These are phyloP conservation scores for Neofusicoccum parvum DNA, from an alignment of 2,329 filamentous ascomycete genomes.

Conservation along the genomic window DNA sequence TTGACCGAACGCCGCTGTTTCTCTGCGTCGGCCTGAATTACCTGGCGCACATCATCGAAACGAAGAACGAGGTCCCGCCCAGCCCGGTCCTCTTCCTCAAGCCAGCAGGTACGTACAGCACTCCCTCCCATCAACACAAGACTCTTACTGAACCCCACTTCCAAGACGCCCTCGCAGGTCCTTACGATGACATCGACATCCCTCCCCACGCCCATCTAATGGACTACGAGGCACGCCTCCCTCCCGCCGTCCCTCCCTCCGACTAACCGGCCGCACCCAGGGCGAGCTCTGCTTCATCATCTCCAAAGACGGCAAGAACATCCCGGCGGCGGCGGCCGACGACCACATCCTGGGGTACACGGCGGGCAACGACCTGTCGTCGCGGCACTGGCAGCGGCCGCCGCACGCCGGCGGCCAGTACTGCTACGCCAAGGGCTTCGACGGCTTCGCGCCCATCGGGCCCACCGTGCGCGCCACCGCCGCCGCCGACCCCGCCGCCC, in stretches of 20 bases:
- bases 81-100: conserved; percentile 40
- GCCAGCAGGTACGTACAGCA: conserved; percentile 37
- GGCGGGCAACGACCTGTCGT: conserved; percentile 65
- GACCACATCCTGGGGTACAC: conserved; percentile 67
- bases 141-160: conserved; percentile 59
- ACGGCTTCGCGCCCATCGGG: conserved; percentile 49
- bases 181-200: conserved; percentile 32
- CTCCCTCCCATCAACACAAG: conserved; percentile 40
- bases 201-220: conserved; percentile 34
- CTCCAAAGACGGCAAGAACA: conserved; percentile 37
- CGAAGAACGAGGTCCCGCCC: conserved; percentile 33
- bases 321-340: conserved; percentile 56
- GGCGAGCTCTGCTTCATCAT: conserved; percentile 41
- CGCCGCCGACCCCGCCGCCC: conserved; percentile 36
- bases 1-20: conserved; percentile 68
- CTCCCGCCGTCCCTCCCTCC: background rate
- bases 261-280: background rate
- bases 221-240: conserved; percentile 35
- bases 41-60: conserved; percentile 64
- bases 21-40: conserved; percentile 81
- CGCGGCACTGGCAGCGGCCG: conserved; percentile 54
- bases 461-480: conserved; percentile 40
- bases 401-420: conserved; percentile 39
- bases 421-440: conserved; percentile 48
- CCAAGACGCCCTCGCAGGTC: conserved; percentile 40